phyloP scores from a whole-genome alignment of 768 basidiomycete species.

The Naganishia antarctica region DNA sequence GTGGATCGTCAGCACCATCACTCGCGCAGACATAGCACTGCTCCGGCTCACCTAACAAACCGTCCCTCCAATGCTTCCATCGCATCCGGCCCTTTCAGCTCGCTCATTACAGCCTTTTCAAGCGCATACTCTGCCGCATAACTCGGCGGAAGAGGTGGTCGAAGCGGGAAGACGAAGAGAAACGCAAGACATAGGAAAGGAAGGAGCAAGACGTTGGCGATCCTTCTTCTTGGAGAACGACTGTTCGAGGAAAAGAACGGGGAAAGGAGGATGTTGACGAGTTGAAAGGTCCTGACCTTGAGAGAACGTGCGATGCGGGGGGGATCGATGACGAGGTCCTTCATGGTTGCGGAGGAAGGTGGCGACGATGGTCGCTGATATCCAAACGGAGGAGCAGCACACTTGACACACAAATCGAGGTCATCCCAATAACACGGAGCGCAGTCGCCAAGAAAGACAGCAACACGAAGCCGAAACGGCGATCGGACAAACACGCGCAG shows the following conservation, averaged over 20 bases:
- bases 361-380: neutral
- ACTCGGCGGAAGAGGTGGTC: constrained; percentile 36
- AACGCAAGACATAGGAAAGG: constrained; percentile 20
- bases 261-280: constrained; percentile 8
- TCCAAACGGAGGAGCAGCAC: no score
- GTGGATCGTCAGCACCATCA: neutral
- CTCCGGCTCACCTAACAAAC: constrained; percentile 39
- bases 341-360: neutral
- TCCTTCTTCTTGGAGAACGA: constrained; percentile 3
- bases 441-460: no score
- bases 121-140: constrained; percentile 36
- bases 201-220: constrained; percentile 19
- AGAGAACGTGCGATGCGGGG: neutral
- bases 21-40: neutral
- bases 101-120: constrained; percentile 32
- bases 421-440: no score
- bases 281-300: constrained; percentile 2
- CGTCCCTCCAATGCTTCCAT: constrained; percentile 13
- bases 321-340: constrained; percentile 19
- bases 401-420: no score
- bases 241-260: neutral
- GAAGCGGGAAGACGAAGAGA: constrained; percentile 14
- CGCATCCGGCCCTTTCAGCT: neutral
- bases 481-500: no score
- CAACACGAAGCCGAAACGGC: no score